These are phyloP conservation scores for Sesbania bispinosa DNA, from an alignment of 306 rosid species.

Conservation along the genomic window DNA sequence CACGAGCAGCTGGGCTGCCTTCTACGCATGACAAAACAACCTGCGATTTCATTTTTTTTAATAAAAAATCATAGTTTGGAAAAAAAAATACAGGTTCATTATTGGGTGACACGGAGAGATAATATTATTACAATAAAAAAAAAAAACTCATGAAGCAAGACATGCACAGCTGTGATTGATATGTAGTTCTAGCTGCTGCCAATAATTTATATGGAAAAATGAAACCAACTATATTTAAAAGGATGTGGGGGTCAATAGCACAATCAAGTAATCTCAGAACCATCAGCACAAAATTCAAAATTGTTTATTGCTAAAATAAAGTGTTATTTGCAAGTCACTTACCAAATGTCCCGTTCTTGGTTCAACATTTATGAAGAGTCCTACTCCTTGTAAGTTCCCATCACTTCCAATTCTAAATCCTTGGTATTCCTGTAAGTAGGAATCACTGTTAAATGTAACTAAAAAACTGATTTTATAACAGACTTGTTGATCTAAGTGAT, in stretches of 20 bases:
- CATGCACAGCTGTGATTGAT: neutral
- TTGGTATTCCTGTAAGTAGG: slow-evolving; percentile 74
- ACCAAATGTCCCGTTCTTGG: slow-evolving; percentile 93
- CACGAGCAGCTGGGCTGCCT: slow-evolving; percentile 93
- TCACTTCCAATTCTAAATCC: slow-evolving; percentile 87
- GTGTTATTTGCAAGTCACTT: slow-evolving; percentile 25
- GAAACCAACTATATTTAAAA: neutral
- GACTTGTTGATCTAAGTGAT: neutral
- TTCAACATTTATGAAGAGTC: slow-evolving; percentile 79
- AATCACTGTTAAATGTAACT: slow-evolving; percentile 14
- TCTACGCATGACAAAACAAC: slow-evolving; percentile 84
- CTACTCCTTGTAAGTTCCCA: slow-evolving; percentile 92
- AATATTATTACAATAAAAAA: neutral
- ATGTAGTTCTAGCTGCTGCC: neutral
- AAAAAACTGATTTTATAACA: neutral
- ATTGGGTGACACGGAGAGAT: neutral
- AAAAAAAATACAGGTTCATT: neutral
- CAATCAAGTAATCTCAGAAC: neutral
- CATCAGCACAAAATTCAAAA: neutral
- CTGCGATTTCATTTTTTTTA: slow-evolving; percentile 38
- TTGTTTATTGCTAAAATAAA: neutral
- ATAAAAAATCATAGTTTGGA: neutral
- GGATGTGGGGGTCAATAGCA: neutral
- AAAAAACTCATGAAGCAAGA: neutral
- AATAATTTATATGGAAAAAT: neutral